Base-by-base conservation (phyloP, 2,329 filamentous ascomycete species). In the Alternaria sp. region DNA sequence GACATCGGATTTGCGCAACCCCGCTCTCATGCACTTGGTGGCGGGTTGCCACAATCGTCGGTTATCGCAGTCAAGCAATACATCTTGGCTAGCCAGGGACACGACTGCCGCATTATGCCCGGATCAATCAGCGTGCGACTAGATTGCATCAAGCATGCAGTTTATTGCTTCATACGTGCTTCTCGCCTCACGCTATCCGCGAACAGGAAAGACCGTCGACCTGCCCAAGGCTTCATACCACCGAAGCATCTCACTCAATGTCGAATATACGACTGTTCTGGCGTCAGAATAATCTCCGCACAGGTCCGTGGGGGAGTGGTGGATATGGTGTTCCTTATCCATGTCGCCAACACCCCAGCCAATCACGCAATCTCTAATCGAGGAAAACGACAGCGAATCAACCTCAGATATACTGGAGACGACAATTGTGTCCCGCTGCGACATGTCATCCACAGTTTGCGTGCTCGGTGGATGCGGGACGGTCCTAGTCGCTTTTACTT, bases 291-390 rank as follows among this genome's bases (percentile, higher is more conserved):
- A 58, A 59, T 56, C 52, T 56, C 55, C 58, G 34, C 34, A 42
- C 51, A 40, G 56, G 26, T 37, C 24, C 45, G 59, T 61, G 56
- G n/a, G 41, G 54, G 36, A 45, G 52, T 53, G 52, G 41, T 36
- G 45, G 54, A 48, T 50, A 53, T 50, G 44, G 29, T 48, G 54
- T 57, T 62, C 56, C 56, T 44, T 40, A 63, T 60, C 48, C 36
- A 72, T 74, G 72, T 74, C 66, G 72, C 67, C 61, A 69, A 51
- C 28, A 51, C 45, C 67, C 65, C 56, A 56, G 67, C 71, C 69
- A 72, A 75, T 76, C 67, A 74, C 73, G 73, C 72, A 70, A 76
- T 75, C 39, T 48, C 60, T 56, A 53, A 63, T 64, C 54, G 60
- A 65, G 37, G 34, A 28, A 24, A 17, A 44, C 21, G 24, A 61